A percentile compares a stretch with the other conserved stretches of the same genome.
These are phyloP conservation scores for Mentha longifolia DNA, from an alignment of 257 asterid species.

Conservation along the genomic window DNA sequence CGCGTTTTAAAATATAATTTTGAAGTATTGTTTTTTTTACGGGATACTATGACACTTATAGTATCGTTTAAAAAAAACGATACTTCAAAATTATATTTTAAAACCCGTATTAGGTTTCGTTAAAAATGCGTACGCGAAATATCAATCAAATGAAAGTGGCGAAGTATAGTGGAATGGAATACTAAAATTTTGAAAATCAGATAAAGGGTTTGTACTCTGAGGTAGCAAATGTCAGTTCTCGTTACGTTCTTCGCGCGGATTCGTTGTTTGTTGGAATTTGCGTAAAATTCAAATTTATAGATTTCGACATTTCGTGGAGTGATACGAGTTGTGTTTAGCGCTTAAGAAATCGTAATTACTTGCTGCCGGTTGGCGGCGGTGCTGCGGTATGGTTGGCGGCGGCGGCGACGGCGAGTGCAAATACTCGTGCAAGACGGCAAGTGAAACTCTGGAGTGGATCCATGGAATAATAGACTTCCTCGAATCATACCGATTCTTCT, in stretches of 20 bases:
- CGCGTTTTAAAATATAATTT: too few species aligned
- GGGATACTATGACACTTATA: too few species aligned
- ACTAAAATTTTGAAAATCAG: too few species aligned
- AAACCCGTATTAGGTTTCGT: too few species aligned
- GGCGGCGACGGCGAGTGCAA: conserved; percentile 33
- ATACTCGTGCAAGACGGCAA: conserved; percentile 65
- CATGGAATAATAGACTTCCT: conserved; percentile 67
- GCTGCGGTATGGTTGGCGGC: conserved; percentile 34
- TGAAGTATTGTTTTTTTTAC: too few species aligned
- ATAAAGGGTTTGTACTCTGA: too few species aligned
- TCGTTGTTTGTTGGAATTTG: not conserved
- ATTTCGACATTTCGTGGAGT: conserved; percentile 5
- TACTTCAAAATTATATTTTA: too few species aligned
- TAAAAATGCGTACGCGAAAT: too few species aligned
- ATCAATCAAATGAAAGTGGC: too few species aligned
- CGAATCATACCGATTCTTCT: conserved; percentile 62
- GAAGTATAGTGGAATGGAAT: too few species aligned
- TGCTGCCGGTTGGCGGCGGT: conserved; percentile 20
- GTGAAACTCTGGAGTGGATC: conserved; percentile 80
- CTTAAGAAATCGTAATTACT: not conserved
- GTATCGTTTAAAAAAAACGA: too few species aligned
- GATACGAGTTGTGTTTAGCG: not conserved
- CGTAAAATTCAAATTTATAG: not conserved
- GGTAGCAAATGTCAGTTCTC: too few species aligned
- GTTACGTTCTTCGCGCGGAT: not conserved